Percentiles rank a stretch among this genome's conserved stretches.
phyloP scores from a whole-genome alignment of 139 green algal species.

The Yamagishiella unicocca region DNA sequence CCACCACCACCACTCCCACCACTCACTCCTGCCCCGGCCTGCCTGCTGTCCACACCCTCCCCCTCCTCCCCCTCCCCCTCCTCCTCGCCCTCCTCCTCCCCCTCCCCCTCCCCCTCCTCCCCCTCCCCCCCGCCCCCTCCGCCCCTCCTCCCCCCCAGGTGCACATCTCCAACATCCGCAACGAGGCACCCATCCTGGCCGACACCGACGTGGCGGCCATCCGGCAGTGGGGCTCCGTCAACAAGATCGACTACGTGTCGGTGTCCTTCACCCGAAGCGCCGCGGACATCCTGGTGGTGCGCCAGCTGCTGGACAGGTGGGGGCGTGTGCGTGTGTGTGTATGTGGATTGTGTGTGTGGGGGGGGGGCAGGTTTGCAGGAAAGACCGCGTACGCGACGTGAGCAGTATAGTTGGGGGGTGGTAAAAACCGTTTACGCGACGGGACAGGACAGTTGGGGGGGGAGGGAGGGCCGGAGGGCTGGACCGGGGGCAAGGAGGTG shows the following conservation, averaged over 20 bases:
- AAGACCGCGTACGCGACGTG: too few relatives aligned
- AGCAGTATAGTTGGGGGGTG: too few relatives aligned
- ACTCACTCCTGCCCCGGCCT: too few relatives aligned
- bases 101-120: not conserved
- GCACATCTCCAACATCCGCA: constrained; percentile 63
- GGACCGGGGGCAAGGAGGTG: not conserved
- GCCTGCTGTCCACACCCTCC: too few relatives aligned
- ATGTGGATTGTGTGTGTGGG: too few relatives aligned
- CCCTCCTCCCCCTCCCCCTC: not conserved
- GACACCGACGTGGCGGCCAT: constrained; percentile 29
- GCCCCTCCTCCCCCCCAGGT: constrained; percentile 1
- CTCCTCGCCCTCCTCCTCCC: not conserved
- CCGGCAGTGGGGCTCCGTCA: constrained; percentile 39
- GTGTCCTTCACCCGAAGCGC: constrained; percentile 70
- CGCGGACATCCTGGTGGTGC: constrained; percentile 49
- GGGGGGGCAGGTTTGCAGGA: too few relatives aligned
- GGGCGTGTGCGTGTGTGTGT: too few relatives aligned
- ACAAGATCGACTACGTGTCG: constrained; percentile 76
- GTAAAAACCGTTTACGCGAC: too few relatives aligned
- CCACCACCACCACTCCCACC: too few relatives aligned
- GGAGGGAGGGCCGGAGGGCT: not conserved
- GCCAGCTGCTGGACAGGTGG: constrained; percentile 49
- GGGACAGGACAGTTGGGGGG: too few relatives aligned
- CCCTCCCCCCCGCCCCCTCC: not conserved
- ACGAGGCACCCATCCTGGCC: constrained; percentile 63